Base-by-base conservation (phyloP, 179 eudicot species). In the Carnegiea gigantea region DNA sequence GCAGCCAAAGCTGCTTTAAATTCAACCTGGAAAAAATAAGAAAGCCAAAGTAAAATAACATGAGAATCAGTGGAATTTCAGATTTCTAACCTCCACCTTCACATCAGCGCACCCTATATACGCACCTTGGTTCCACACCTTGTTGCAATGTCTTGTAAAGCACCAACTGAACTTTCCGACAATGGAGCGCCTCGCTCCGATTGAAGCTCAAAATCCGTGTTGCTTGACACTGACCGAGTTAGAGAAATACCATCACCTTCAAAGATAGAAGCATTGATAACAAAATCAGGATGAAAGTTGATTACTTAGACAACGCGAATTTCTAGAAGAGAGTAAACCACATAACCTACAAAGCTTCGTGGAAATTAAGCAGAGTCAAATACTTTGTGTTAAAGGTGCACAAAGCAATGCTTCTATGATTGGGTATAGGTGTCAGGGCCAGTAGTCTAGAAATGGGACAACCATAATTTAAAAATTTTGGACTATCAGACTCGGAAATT, bases 71-170 rank as follows among this genome's bases (percentile, higher is more conserved):
- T 40, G 9, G 71, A 59, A 15, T 13, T 51, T 17, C 18, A 51
- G 18, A 12, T 15, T 49, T 62, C 43, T 24, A 54, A 79, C 78
- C 38, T n/a, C 20, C 65, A 70, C 33, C 68, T 76, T 51, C 67
- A 73, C 67, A 33, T 9, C 21, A 53, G 5, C 51, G 36, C 36
- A 82, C 54, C 70, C 60, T 17, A 33, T 51, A 65, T 17, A 70
- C 46, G 62, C 90, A 95, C 99, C 99, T 94, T 91, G 53, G 98
- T 86, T 85, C 98, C 97, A 82, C 93, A 93, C 83, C 86, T 91
- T 72, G 78, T 83, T 44, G 98, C 99, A 90, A 97, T 93, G 60
- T 94, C 97, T 70, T 88, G 95, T 75, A 97, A 87, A 81, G 93
- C 96, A 84, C 83, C 92, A 78, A 81, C 78, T 79, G 92, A 92